Conservation (phyloP, 139 green algal species). For the Coccomyxa sp. region DNA sequence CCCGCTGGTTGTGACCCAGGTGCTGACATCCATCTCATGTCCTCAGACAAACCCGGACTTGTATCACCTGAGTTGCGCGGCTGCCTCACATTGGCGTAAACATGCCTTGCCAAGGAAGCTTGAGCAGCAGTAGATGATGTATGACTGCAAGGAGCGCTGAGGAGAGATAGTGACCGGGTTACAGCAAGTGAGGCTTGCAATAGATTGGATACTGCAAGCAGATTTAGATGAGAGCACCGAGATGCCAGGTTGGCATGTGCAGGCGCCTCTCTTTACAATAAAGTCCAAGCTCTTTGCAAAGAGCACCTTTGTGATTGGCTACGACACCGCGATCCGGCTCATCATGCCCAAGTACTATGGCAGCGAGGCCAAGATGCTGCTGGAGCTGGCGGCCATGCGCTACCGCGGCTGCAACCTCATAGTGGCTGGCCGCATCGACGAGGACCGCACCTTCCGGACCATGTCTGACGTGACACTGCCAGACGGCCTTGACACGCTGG, state of each 20-base stretch:
- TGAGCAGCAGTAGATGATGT: not conserved
- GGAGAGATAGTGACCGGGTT: too few species aligned
- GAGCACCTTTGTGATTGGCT: constrained; percentile 72
- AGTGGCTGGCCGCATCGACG: constrained; percentile 61
- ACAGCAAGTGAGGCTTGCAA: too few species aligned
- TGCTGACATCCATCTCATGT: too few species aligned
- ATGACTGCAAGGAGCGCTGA: not conserved
- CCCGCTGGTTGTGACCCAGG: constrained; percentile 68
- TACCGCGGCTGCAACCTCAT: constrained; percentile 58
- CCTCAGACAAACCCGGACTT: not conserved
- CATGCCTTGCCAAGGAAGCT: not conserved
- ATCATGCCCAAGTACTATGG: constrained; percentile 77
- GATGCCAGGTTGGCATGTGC: constrained; percentile 8
- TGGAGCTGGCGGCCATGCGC: constrained; percentile 42
- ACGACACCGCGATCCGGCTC: constrained; percentile 74
- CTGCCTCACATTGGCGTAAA: not conserved
- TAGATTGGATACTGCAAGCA: too few species aligned
- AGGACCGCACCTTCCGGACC: constrained; percentile 36
- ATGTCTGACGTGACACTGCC: constrained; percentile 59
- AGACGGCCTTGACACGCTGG: constrained; percentile 29
- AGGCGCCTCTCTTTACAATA: constrained; percentile 65
- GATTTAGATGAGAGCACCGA: too few species aligned
- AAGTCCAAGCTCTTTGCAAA: constrained; percentile 72
- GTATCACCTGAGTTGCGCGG: too few species aligned
- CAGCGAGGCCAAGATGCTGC: constrained; percentile 48